Conservation (phyloP, 371 early-diverging fungal genomes). For the Zychaea mexicana region DNA sequence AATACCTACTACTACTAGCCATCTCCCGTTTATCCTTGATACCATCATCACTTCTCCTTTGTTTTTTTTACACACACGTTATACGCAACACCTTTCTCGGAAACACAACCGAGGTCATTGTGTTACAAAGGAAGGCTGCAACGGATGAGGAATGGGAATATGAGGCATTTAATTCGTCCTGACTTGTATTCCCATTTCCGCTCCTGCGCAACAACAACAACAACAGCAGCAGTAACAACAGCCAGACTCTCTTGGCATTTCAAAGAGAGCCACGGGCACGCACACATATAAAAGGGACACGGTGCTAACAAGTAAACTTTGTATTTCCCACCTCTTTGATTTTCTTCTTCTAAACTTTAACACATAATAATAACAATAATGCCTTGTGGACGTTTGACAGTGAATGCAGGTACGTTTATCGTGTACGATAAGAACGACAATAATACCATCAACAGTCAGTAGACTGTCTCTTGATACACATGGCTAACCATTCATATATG, state of each 20-base stretch:
- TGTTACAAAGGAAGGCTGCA: background rate
- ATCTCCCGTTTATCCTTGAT: too few relatives aligned
- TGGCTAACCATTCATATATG: background rate
- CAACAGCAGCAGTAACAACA: background rate
- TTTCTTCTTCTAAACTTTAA: background rate
- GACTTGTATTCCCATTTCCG: background rate
- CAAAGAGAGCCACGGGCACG: too few relatives aligned
- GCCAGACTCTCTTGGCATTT: background rate
- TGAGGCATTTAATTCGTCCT: background rate
- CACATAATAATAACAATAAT: background rate
- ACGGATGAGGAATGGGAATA: background rate
- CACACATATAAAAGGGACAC: background rate
- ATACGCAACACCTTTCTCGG: background rate
- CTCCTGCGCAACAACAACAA: too few relatives aligned
- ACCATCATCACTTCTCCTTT: too few relatives aligned
- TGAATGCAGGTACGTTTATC: background rate
- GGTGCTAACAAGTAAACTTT: background rate
- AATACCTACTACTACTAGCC: too few relatives aligned
- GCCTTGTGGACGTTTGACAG: slow-evolving; percentile 1
- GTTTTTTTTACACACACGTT: too few relatives aligned
- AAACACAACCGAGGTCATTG: background rate
- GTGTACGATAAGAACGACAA: too few relatives aligned
- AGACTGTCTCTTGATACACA: background rate
- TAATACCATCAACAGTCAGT: too few relatives aligned
- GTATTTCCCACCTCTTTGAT: background rate